A percentile compares a stretch with the other conserved stretches of the same genome.
phyloP scores from a whole-genome alignment of 352 stramenopile genomes.

The Phytophthora litchii region DNA sequence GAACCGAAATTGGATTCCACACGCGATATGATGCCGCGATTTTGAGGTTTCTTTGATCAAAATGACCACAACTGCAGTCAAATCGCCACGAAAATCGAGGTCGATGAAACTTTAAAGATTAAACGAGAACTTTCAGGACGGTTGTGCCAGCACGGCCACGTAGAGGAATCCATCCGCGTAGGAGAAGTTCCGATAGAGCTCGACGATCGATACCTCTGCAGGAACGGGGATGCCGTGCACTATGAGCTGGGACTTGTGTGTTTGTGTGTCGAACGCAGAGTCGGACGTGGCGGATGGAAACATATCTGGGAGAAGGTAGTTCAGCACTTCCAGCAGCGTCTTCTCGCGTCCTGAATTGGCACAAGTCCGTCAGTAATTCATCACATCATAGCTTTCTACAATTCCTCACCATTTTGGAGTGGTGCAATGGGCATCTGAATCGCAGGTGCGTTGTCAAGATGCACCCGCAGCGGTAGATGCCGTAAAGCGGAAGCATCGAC shows the following conservation, averaged over 20 bases:
- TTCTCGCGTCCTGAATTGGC: slow-evolving; percentile 43
- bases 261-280: neutral
- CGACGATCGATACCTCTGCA: slow-evolving; percentile 52
- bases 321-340: slow-evolving; percentile 54
- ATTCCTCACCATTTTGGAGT: slow-evolving; percentile 38
- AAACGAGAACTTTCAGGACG: too few relatives aligned
- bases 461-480: slow-evolving; percentile 67
- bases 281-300: slow-evolving; percentile 32
- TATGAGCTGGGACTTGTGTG: slow-evolving; percentile 35
- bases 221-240: slow-evolving; percentile 69
- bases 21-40: too few relatives aligned
- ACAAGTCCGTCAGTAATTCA: neutral
- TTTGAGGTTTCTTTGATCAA: too few relatives aligned
- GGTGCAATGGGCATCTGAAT: slow-evolving; percentile 80
- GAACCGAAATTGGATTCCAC: too few relatives aligned
- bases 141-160: slow-evolving; percentile 50
- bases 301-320: slow-evolving; percentile 67
- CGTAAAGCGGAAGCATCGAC: slow-evolving; percentile 43
- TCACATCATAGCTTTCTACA: neutral
- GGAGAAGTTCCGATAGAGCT: slow-evolving; percentile 65
- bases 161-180: slow-evolving; percentile 87
- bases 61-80: too few relatives aligned
- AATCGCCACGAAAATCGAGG: too few relatives aligned
- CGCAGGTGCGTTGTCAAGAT: slow-evolving; percentile 55
- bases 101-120: too few relatives aligned